phyloP scores from a whole-genome alignment of 2,329 filamentous ascomycete species.

The Microsporum canis region DNA sequence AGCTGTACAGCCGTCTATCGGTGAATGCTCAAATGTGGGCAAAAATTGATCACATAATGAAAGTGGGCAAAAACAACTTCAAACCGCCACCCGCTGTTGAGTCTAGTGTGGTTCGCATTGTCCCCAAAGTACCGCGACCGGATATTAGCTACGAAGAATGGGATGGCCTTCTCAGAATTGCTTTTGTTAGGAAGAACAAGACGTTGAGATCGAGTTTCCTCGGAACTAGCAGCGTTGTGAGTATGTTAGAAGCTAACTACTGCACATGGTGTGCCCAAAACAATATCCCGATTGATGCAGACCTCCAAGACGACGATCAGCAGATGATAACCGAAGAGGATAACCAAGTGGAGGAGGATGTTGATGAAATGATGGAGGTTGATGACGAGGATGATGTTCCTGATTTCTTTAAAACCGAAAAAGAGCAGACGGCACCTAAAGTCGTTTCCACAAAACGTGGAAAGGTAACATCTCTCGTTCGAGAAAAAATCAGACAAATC shows the following conservation, averaged over 20 bases:
- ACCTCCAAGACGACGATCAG: slow-evolving; percentile 27
- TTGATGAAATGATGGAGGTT: slow-evolving; percentile 42
- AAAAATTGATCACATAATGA: slow-evolving; percentile 63
- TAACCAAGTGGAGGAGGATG: slow-evolving; percentile 31
- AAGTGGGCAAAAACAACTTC: slow-evolving; percentile 94
- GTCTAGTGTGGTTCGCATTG: slow-evolving; percentile 77
- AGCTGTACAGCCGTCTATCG: slow-evolving; percentile 78
- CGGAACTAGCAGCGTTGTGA: slow-evolving; percentile 66
- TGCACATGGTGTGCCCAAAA: slow-evolving; percentile 82
- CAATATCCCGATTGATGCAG: slow-evolving; percentile 65
- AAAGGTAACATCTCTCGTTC: slow-evolving; percentile 68
- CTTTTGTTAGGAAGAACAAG: slow-evolving; percentile 83
- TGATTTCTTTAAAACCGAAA: slow-evolving; percentile 65
- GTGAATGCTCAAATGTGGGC: slow-evolving; percentile 94
- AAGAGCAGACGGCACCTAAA: slow-evolving; percentile 35
- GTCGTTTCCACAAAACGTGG: slow-evolving; percentile 62
- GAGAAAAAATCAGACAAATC: slow-evolving; percentile 74
- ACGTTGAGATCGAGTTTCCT: slow-evolving; percentile 73
- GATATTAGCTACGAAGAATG: slow-evolving; percentile 90
- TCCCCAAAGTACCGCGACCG: slow-evolving; percentile 74
- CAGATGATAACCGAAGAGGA: slow-evolving; percentile 26
- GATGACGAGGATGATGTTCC: slow-evolving; percentile 57
- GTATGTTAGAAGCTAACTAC: slow-evolving; percentile 79
- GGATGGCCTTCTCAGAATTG: slow-evolving; percentile 75
- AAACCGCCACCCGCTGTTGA: slow-evolving; percentile 89